Evolutionary conservation across 2,329 filamentous ascomycete genomes (phyloP).

Genomic region (Fusarium citri): DNA sequence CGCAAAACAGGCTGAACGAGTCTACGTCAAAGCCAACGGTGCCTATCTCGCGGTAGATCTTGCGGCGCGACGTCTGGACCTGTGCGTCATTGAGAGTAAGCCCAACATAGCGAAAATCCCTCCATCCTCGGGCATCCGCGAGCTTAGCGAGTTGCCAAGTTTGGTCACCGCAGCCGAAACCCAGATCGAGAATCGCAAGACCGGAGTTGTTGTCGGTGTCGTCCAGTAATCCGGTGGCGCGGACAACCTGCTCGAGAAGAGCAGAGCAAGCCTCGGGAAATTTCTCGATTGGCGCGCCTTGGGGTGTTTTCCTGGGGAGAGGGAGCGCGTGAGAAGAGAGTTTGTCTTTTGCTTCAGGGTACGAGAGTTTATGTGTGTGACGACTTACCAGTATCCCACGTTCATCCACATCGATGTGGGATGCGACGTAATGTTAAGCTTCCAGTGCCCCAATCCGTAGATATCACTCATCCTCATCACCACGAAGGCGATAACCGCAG

Average conservation of each 20-base stretch:
- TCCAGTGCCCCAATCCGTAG: slow-evolving; percentile 67
- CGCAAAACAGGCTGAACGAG: slow-evolving; percentile 57
- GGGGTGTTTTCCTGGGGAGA: slow-evolving; percentile 46
- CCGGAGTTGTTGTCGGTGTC: slow-evolving; percentile 1
- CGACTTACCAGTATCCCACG: slow-evolving; percentile 68
- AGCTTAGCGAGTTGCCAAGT: slow-evolving; percentile 57
- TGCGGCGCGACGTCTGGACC: slow-evolving; percentile 52
- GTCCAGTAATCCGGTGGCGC: slow-evolving; percentile 55
- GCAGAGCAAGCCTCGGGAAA: slow-evolving; percentile 62
- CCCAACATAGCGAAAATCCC: slow-evolving; percentile 61
- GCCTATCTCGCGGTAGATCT: slow-evolving; percentile 42
- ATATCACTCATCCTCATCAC: slow-evolving; percentile 47
- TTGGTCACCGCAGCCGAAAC: slow-evolving; percentile 71
- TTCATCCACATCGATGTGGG: slow-evolving; percentile 72
- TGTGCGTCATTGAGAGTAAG: slow-evolving; percentile 63
- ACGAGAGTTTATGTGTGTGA: neutral
- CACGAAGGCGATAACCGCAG: slow-evolving; percentile 23
- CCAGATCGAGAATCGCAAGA: slow-evolving; percentile 62
- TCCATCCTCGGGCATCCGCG: slow-evolving; percentile 35
- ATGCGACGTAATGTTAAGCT: slow-evolving; percentile 62
- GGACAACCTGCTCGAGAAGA: slow-evolving; percentile 61
- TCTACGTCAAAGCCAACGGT: slow-evolving; percentile 12
- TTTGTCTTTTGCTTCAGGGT: neutral
- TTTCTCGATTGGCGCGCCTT: slow-evolving; percentile 48
- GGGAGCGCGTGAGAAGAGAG: neutral